Evolutionary conservation across 345 rosid species (phyloP).

Genomic region (Lepidium aucheri): DNA sequence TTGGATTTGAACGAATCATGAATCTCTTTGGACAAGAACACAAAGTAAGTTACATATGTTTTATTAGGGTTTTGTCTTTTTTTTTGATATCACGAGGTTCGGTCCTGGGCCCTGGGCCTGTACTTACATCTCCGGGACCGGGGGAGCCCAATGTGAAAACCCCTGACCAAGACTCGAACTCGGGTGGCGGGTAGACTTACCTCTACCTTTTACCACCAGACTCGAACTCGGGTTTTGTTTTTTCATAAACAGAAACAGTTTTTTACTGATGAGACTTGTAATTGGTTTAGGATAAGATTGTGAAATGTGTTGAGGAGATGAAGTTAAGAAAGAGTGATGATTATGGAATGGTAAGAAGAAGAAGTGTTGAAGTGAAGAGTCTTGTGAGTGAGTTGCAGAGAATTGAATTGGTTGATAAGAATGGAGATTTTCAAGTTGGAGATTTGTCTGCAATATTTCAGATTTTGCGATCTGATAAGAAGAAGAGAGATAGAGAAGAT

Average conservation of each 20-base stretch:
- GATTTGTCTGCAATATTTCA: slow-evolving; percentile 33
- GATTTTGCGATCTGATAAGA: slow-evolving; percentile 25
- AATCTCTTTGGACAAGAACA: background rate
- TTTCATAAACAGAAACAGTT: too few relatives aligned
- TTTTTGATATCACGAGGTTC: too few relatives aligned
- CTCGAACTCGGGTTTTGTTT: too few relatives aligned
- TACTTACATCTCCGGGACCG: too few relatives aligned
- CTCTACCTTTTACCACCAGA: too few relatives aligned
- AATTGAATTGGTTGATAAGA: background rate
- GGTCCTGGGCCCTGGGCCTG: too few relatives aligned
- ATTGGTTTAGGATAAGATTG: background rate
- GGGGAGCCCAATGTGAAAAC: too few relatives aligned
- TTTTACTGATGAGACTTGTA: background rate
- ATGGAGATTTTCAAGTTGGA: slow-evolving; percentile 19
- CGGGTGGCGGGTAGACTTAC: too few relatives aligned
- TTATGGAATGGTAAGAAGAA: background rate
- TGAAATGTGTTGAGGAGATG: background rate
- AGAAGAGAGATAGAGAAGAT: slow-evolving; percentile 34
- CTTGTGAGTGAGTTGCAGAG: background rate
- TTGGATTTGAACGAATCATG: background rate
- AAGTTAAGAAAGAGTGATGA: background rate
- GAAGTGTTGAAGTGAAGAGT: background rate
- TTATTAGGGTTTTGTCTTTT: too few relatives aligned
- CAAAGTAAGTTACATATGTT: background rate
- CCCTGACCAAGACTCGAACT: too few relatives aligned